phyloP scores from a whole-genome alignment of 2,329 filamentous ascomycete genomes.

The Herpotrichia juniperi region DNA sequence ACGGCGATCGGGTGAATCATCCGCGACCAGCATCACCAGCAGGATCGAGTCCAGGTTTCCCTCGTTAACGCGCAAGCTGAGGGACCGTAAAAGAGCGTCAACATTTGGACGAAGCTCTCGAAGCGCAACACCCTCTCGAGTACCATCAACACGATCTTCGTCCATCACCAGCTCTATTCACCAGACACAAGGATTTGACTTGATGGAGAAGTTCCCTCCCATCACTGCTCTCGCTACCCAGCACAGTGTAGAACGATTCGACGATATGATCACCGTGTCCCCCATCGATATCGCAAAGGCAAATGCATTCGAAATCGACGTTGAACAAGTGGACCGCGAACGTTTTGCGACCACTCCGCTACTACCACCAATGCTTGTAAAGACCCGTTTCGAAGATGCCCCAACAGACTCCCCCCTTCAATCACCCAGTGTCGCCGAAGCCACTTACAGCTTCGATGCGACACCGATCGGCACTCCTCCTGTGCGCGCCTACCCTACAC shows the following conservation, averaged over 20 bases:
- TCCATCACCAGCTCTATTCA: constrained; percentile 71
- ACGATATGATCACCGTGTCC: constrained; percentile 31
- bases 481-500: constrained; percentile 62
- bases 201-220: constrained; percentile 36
- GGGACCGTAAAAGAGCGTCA: constrained; percentile 52
- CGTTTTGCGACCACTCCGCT: constrained; percentile 80
- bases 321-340: constrained; percentile 58
- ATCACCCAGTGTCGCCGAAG: constrained; percentile 78
- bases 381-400: constrained; percentile 59
- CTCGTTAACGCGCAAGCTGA: constrained; percentile 61
- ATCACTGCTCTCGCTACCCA: constrained; percentile 29
- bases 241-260: constrained; percentile 43
- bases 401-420: constrained; percentile 80
- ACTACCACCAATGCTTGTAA: constrained; percentile 78
- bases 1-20: constrained; percentile 63
- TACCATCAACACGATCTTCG: constrained; percentile 75
- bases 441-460: constrained; percentile 51
- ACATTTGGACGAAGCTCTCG: constrained; percentile 43
- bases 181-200: constrained; percentile 46
- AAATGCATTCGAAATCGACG: constrained; percentile 56
- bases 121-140: constrained; percentile 58
- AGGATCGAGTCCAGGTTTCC: constrained; percentile 68
- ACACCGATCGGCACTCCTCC: constrained; percentile 58
- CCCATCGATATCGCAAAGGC: constrained; percentile 45
- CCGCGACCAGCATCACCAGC: constrained; percentile 67